Conservation (phyloP, 2,329 filamentous ascomycete species). For the Penicillium sclerotigenum region DNA sequence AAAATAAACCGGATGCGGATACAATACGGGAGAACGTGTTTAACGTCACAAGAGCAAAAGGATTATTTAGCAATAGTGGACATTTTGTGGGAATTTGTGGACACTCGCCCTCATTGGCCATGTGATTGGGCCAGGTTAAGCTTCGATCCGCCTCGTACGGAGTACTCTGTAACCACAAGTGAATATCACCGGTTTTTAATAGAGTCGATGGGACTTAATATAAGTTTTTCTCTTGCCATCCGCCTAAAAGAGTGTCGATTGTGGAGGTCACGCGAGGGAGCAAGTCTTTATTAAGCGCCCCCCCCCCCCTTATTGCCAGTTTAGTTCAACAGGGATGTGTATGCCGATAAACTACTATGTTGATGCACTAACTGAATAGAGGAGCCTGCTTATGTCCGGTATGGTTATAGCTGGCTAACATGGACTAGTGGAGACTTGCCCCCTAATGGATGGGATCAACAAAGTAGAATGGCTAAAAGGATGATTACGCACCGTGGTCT, state of each 20-base stretch:
- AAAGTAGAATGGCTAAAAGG: background rate
- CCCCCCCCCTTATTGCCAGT: background rate
- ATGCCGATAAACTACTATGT: background rate
- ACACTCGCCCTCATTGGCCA: background rate
- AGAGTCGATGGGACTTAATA: background rate
- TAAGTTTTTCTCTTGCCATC: background rate
- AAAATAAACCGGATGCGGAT: background rate
- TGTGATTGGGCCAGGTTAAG: slow-evolving; percentile 13
- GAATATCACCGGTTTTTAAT: background rate
- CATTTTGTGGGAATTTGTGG: slow-evolving; percentile 2
- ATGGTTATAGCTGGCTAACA: background rate
- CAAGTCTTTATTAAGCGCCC: background rate
- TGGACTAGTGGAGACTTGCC: background rate
- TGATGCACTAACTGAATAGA: background rate
- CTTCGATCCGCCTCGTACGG: slow-evolving; percentile 10
- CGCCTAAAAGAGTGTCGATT: background rate
- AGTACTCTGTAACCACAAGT: background rate
- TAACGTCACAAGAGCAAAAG: background rate
- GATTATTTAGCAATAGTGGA: slow-evolving; percentile 7
- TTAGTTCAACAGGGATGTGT: background rate
- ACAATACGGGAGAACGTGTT: background rate
- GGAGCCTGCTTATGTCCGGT: background rate
- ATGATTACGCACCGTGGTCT: slow-evolving; percentile 3
- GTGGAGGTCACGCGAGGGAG: background rate
- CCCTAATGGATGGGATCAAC: slow-evolving; percentile 4